Evolutionary conservation across 331 rosid genomes (phyloP), one percentile per base, ranked within the genome.

Genomic region (Malus hybrid): DNA sequence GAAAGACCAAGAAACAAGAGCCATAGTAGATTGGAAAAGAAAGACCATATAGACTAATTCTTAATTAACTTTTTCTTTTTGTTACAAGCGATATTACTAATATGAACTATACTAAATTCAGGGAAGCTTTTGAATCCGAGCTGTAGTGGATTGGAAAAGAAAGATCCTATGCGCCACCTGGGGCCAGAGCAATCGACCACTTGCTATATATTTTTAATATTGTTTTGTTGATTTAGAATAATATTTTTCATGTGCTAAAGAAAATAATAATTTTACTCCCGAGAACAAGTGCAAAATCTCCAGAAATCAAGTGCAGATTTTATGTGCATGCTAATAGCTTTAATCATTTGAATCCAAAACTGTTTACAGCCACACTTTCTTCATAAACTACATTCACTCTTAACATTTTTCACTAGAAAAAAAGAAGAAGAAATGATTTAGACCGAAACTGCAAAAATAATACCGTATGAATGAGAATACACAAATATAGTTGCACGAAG

Each of bases 401-500:
- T 39, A 79, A 75, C 77, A 80, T 70, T 67, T 75, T 58, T 58
- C 26, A 72, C 68, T 46, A 74, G 52, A 74, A 63, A 70, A 60
- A 30, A 30, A n/a, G n/a, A 24, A 24, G 24, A 24, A 69, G 74
- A 58, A 79, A 61, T 19, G 73, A 62, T 78, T 60, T 81, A 67
- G 74, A 68, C 78, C 22, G 16, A 75, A 60, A 76, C 88, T 81
- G 82, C 83, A 86, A 87, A 84, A 84, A 15, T 70, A 50, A 70
- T 33, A 34, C 39, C 73, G 75, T 72, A 61, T 77, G 68, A 76
- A 78, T 73, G 34, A 50, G n/a, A 84, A 74, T 60, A 71, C 16
- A 8, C 75, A 75, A 29, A 81, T 73, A 42, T 39, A 57, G 5
- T 19, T 68, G 68, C 81, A 55, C 78, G 77, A 78, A 16, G 74